Evolutionary conservation across 2,329 filamentous ascomycete genomes (phyloP).

Genomic region (Talaromyces sp.): DNA sequence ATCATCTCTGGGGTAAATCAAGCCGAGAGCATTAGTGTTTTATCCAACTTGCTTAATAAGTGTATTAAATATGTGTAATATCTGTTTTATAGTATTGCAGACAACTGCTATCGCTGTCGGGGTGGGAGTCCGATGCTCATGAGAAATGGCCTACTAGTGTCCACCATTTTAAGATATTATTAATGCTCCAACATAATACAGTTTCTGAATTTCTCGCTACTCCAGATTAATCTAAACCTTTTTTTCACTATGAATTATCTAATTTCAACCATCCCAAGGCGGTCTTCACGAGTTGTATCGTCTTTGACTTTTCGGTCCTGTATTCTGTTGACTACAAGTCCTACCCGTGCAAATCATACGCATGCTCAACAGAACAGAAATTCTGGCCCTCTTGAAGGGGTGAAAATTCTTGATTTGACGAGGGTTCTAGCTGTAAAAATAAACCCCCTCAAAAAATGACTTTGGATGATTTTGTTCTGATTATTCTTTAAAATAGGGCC

Average conservation of each 20-base stretch:
- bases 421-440: constrained; percentile 1
- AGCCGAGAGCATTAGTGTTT: not conserved
- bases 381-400: not conserved
- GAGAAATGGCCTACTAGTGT: not conserved
- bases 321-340: not conserved
- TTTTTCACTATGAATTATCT: not conserved
- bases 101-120: no score
- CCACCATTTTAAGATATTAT: not conserved
- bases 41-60: not conserved
- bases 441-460: not conserved
- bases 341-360: not conserved
- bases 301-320: not conserved
- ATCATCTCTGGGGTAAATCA: not conserved
- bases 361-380: not conserved
- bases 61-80: not conserved
- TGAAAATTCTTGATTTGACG: constrained; percentile 4
- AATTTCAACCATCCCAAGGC: not conserved
- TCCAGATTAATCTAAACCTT: not conserved
- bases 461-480: not conserved
- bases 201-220: not conserved
- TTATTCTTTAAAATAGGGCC: not conserved
- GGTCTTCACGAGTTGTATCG: not conserved
- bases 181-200: not conserved
- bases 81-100: not conserved
- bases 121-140: not conserved